A percentile compares a stretch with the other conserved stretches of the same genome.
These are phyloP conservation scores for Oryza nivara DNA, from an alignment of 176 grass and related monocot species.

Conservation along the genomic window DNA sequence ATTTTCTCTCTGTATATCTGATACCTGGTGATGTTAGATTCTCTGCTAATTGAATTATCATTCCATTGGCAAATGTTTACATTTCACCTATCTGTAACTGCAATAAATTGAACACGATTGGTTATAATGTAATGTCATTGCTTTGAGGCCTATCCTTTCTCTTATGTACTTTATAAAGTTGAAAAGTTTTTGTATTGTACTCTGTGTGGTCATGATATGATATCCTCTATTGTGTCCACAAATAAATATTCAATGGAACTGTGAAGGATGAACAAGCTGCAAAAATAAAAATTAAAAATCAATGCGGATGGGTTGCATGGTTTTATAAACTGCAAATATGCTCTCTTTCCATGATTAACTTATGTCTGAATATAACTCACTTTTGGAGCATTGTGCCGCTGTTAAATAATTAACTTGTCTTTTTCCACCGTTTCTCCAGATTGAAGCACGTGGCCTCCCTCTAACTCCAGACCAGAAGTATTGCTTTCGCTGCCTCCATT, in stretches of 20 bases:
- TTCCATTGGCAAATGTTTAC: not conserved
- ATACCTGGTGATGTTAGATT: not conserved
- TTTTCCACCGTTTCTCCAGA: constrained; percentile 54
- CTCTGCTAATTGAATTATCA: not conserved
- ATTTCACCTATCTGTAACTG: not conserved
- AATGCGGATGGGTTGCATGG: not conserved
- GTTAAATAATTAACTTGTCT: constrained; percentile 18
- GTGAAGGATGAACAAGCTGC: not conserved
- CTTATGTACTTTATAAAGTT: not conserved
- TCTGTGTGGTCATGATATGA: constrained; percentile 5
- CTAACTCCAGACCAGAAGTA: constrained; percentile 77
- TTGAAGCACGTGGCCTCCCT: constrained; percentile 74
- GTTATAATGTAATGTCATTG: not conserved
- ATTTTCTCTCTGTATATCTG: not conserved
- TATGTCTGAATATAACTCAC: not conserved
- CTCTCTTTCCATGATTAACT: constrained; percentile 2
- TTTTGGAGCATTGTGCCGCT: not conserved
- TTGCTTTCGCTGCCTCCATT: constrained; percentile 83
- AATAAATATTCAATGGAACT: constrained; percentile 12
- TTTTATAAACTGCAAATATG: constrained; percentile 10
- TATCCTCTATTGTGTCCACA: not conserved
- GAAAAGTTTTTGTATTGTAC: not conserved
- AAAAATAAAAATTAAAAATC: not conserved
- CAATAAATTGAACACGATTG: not conserved
- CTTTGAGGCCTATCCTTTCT: not conserved